Conservation (phyloP, 2,329 filamentous ascomycete genomes). For the Phialophora expanda region DNA sequence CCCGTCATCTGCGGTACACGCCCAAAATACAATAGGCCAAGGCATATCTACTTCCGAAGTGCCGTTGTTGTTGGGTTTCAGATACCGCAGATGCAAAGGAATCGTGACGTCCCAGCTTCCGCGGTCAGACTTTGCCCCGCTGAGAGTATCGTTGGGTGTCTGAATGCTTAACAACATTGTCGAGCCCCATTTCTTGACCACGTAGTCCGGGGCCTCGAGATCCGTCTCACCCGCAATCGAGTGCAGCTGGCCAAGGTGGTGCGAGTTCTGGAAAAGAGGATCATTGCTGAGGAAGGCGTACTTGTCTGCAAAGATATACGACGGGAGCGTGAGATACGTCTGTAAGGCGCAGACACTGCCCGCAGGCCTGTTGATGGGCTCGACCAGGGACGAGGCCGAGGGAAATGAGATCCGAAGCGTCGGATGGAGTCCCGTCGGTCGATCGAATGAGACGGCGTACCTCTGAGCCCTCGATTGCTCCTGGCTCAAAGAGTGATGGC, state of each 20-base stretch:
- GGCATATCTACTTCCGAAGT: conserved; percentile 65
- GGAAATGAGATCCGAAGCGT: conserved; percentile 72
- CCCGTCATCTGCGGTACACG: conserved; percentile 66
- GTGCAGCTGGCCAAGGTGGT: conserved; percentile 73
- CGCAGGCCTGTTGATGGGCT: conserved; percentile 47
- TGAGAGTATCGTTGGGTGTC: conserved; percentile 50
- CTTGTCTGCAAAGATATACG: conserved; percentile 79
- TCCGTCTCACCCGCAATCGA: conserved; percentile 79
- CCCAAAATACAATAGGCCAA: conserved; percentile 89
- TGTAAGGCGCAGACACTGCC: conserved; percentile 72
- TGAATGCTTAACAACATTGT: conserved; percentile 76
- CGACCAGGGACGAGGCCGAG: conserved; percentile 55
- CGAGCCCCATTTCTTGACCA: conserved; percentile 77
- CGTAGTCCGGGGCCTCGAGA: conserved; percentile 87
- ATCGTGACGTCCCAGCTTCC: conserved; percentile 56
- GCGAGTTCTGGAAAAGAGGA: conserved; percentile 75
- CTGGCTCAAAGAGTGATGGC: conserved; percentile 67
- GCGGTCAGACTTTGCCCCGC: conserved; percentile 8
- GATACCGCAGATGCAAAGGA: conserved; percentile 84
- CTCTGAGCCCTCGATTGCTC: conserved; percentile 48
- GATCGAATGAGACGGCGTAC: conserved; percentile 69
- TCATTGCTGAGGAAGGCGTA: conserved; percentile 71
- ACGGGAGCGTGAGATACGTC: conserved; percentile 81
- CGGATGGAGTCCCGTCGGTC: conserved; percentile 82
- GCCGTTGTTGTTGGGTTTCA: conserved; percentile 58